Percentiles rank a stretch among this genome's conserved stretches.
These are phyloP conservation scores for Eimeria brunetti DNA, from an alignment of 169 alveolate species.

Conservation along the genomic window DNA sequence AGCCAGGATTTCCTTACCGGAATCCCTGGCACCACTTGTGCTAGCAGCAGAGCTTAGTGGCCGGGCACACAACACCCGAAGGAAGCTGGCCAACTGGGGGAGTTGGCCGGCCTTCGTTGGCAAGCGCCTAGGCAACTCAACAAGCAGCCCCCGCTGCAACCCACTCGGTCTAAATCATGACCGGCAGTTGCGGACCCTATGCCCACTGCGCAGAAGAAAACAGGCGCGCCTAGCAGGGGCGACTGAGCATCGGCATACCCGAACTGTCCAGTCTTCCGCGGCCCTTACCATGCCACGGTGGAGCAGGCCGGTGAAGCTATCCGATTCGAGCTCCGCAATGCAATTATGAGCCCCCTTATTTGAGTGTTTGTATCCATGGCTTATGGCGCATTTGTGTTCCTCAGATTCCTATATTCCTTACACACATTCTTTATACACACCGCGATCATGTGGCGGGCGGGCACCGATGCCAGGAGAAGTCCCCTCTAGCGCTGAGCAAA, in stretches of 20 bases:
- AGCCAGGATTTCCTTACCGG: neutral
- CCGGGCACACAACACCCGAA: neutral
- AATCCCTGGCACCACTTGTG: neutral
- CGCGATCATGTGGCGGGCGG: too few species aligned
- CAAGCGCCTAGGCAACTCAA: neutral
- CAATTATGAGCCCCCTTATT: too few species aligned
- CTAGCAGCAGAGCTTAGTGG: neutral
- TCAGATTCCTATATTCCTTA: too few species aligned
- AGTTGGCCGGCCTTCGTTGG: neutral
- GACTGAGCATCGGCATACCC: neutral
- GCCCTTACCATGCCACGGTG: too few species aligned
- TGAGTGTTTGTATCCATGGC: too few species aligned
- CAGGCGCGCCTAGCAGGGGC: too few species aligned
- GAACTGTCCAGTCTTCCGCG: neutral
- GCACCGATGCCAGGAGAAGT: too few species aligned
- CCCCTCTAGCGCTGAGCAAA: too few species aligned
- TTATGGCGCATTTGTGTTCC: too few species aligned
- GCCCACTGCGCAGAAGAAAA: neutral
- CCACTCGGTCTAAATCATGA: neutral
- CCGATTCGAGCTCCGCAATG: neutral
- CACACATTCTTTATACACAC: too few species aligned
- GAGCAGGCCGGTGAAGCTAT: too few species aligned
- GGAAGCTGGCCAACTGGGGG: neutral
- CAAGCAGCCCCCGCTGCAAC: neutral
- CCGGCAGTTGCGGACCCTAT: neutral